A percentile compares a stretch with the other conserved stretches of the same genome.
Conservation (phyloP, 257 asterid species). For the Ligustrum vulgare region DNA sequence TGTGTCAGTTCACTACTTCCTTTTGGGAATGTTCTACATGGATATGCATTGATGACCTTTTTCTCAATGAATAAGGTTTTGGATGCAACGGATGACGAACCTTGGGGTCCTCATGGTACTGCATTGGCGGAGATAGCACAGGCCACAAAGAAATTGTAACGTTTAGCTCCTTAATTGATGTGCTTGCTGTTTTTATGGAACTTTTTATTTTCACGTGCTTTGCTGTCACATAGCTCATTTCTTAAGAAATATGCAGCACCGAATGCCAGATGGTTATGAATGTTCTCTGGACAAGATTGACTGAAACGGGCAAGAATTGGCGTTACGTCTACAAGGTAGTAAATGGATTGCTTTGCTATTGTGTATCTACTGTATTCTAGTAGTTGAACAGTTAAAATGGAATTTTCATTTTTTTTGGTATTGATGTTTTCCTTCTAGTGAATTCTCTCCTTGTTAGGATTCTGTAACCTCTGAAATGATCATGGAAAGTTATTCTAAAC, state of each 20-base stretch:
- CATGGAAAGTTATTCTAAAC: conserved; percentile 17
- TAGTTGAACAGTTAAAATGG: not conserved
- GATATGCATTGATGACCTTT: conserved; percentile 16
- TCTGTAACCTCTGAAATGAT: conserved; percentile 17
- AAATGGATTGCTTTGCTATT: conserved; percentile 5
- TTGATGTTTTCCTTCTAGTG: conserved; percentile 1
- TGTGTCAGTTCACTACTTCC: not conserved
- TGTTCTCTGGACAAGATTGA: conserved; percentile 84
- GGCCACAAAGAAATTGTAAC: conserved; percentile 88
- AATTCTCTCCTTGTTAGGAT: conserved; percentile 7
- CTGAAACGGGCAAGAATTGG: conserved; percentile 86
- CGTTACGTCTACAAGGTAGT: conserved; percentile 85
- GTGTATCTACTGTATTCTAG: conserved; percentile 13
- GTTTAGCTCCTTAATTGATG: conserved; percentile 9
- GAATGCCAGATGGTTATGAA: conserved; percentile 91
- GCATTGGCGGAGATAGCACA: conserved; percentile 89
- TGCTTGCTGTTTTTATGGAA: conserved; percentile 15
- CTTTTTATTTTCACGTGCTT: conserved; percentile 18
- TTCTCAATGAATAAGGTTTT: conserved; percentile 52
- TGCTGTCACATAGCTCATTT: conserved; percentile 27
- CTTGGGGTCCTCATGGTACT: conserved; percentile 99
- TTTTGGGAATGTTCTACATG: not conserved
- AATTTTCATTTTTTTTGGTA: conserved; percentile 5
- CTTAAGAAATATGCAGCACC: conserved; percentile 60
- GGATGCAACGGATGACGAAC: conserved; percentile 97